Conservation (phyloP, 2,329 filamentous ascomycete species). For the Ascochyta rabiei region DNA sequence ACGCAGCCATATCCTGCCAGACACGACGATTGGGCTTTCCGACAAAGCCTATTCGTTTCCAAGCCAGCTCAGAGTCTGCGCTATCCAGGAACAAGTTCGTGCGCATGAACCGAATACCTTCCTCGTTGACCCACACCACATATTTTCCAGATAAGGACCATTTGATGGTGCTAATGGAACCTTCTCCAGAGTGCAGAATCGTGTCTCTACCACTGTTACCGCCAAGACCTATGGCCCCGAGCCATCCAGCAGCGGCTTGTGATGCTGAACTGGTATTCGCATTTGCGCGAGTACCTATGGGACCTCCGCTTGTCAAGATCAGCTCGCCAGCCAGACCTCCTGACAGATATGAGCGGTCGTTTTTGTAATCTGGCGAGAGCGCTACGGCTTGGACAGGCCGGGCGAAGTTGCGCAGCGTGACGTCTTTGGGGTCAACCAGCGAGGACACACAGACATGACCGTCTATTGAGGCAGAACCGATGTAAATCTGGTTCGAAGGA, state of each 20-base stretch:
- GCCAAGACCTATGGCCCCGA: constrained; percentile 84
- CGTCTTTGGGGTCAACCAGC: constrained; percentile 84
- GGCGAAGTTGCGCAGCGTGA: constrained; percentile 89
- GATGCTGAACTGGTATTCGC: constrained; percentile 88
- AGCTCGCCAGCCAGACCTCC: constrained; percentile 88
- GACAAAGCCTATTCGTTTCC: constrained; percentile 93
- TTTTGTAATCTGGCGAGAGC: constrained; percentile 93
- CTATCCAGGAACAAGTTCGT: constrained; percentile 81
- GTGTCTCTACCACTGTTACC: constrained; percentile 81
- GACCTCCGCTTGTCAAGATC: constrained; percentile 82
- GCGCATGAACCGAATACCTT: constrained; percentile 97
- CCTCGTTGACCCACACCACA: constrained; percentile 93
- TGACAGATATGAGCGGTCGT: constrained; percentile 85
- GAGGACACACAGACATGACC: constrained; percentile 94
- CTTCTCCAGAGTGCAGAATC: constrained; percentile 88
- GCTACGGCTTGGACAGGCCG: constrained; percentile 90
- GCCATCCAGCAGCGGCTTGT: constrained; percentile 85
- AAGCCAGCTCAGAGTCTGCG: constrained; percentile 79
- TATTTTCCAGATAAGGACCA: constrained; percentile 95
- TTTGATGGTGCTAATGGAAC: constrained; percentile 86
- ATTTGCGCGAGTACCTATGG: constrained; percentile 76
- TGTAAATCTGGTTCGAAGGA: constrained; percentile 88
- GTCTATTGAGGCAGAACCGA: constrained; percentile 92
- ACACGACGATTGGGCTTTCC: constrained; percentile 83
- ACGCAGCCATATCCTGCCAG: constrained; percentile 95